Evolutionary conservation across 495 filamentous ascomycete genomes (phyloP).

Genomic region (Terfezia boudieri): DNA sequence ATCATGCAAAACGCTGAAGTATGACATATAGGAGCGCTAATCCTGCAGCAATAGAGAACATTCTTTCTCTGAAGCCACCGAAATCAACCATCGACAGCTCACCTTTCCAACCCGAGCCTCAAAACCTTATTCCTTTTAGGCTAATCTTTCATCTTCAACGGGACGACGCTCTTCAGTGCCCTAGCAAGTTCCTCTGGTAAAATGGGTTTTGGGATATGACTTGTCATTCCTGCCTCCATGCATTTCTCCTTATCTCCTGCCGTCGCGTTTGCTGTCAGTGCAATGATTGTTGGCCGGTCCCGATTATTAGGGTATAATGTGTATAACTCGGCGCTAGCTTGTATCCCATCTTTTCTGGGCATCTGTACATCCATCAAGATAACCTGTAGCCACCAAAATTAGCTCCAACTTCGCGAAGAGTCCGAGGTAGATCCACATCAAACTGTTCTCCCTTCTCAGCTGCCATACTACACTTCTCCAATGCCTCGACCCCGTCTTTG

Average conservation of each 20-base stretch:
- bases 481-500: slow-evolving; percentile 17
- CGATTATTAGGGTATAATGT: background rate
- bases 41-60: too few species aligned
- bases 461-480: slow-evolving; percentile 16
- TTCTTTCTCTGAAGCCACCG: too few species aligned
- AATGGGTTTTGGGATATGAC: slow-evolving; percentile 18
- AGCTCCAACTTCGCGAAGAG: background rate
- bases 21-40: too few species aligned
- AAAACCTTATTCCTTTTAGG: too few species aligned
- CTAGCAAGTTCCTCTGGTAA: slow-evolving; percentile 17
- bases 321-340: slow-evolving; percentile 11
- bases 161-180: slow-evolving; percentile 15
- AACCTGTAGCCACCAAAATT: slow-evolving; percentile 3
- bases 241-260: slow-evolving; percentile 16
- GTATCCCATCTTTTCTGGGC: slow-evolving; percentile 17
- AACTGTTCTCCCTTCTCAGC: slow-evolving; percentile 16
- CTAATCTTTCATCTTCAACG: slow-evolving; percentile 1
- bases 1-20: too few species aligned
- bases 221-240: slow-evolving; percentile 16
- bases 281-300: slow-evolving; percentile 15
- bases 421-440: slow-evolving; percentile 6
- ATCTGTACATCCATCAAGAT: slow-evolving; percentile 20
- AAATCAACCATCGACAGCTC: too few species aligned
- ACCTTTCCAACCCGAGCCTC: background rate
- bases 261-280: slow-evolving; percentile 18